A percentile compares a stretch with the other conserved stretches of the same genome.
Conservation (phyloP, 2,329 filamentous ascomycete genomes). For the Neopestalotiopsis sp. region DNA sequence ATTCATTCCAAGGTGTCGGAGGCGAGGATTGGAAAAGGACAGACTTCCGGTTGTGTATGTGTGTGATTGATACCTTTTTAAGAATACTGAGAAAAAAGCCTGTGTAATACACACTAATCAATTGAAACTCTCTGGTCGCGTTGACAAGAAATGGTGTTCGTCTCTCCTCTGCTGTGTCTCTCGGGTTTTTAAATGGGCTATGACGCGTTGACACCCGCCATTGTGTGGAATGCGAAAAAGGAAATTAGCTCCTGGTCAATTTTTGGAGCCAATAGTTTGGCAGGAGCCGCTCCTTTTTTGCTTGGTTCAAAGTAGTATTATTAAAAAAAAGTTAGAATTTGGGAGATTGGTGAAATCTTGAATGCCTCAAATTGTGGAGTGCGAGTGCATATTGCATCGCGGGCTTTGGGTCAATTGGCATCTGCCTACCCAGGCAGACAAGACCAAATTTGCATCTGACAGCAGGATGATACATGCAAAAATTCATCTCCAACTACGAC, state of each 20-base stretch:
- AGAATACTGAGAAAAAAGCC: not conserved
- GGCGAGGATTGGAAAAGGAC: too few species aligned
- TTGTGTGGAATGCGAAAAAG: conserved; percentile 11
- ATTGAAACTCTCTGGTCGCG: not conserved
- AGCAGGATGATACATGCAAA: not conserved
- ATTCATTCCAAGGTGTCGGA: too few species aligned
- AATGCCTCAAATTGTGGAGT: too few species aligned
- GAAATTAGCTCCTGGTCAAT: conserved; percentile 3
- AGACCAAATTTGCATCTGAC: not conserved
- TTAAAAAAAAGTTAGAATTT: not conserved
- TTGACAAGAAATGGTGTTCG: too few species aligned
- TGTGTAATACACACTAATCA: not conserved
- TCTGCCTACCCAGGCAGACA: too few species aligned
- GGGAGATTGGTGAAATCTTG: not conserved
- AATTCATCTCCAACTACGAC: too few species aligned
- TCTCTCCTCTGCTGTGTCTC: too few species aligned
- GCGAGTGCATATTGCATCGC: too few species aligned
- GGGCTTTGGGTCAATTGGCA: too few species aligned
- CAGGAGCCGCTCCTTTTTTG: not conserved
- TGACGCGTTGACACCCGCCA: conserved; percentile 15
- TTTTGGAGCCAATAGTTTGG: conserved; percentile 9
- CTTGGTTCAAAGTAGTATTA: not conserved
- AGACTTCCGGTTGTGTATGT: too few species aligned
- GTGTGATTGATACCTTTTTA: too few species aligned
- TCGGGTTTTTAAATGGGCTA: not conserved